These are phyloP conservation scores for Alternaria novae-zelandiae DNA, from an alignment of 2,329 filamentous ascomycete species.

Conservation along the genomic window DNA sequence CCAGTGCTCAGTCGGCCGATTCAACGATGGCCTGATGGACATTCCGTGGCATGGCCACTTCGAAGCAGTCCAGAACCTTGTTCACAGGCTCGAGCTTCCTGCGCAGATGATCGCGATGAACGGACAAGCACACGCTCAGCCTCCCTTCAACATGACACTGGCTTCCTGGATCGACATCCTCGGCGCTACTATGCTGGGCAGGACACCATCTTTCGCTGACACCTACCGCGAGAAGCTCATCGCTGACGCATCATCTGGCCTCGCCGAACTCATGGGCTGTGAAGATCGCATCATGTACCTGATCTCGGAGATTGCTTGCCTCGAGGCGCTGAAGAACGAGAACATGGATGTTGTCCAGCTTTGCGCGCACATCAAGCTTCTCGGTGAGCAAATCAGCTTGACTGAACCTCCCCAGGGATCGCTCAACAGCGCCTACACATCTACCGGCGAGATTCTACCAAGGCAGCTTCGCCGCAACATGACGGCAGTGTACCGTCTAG, in stretches of 20 bases:
- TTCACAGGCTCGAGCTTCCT: constrained; percentile 83
- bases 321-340: constrained; percentile 83
- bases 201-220: constrained; percentile 86
- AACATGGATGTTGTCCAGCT: constrained; percentile 83
- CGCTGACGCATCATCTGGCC: constrained; percentile 67
- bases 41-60: constrained; percentile 98
- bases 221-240: constrained; percentile 96
- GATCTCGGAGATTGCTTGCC: constrained; percentile 95
- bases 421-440: constrained; percentile 60
- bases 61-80: constrained; percentile 83
- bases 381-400: constrained; percentile 83
- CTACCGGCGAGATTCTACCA: constrained; percentile 76
- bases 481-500: constrained; percentile 87
- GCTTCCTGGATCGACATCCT: constrained; percentile 97
- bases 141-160: constrained; percentile 94
- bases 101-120: constrained; percentile 66
- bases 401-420: constrained; percentile 68
- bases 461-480: constrained; percentile 88
- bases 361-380: constrained; percentile 86
- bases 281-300: constrained; percentile 98
- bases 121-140: constrained; percentile 65
- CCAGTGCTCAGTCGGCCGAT: constrained; percentile 87
- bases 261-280: constrained; percentile 95
- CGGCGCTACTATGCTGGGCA: constrained; percentile 88
- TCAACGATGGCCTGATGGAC: constrained; percentile 83